These are phyloP conservation scores for Sapria himalayana DNA, from an alignment of 345 rosid genomes.

Conservation along the genomic window DNA sequence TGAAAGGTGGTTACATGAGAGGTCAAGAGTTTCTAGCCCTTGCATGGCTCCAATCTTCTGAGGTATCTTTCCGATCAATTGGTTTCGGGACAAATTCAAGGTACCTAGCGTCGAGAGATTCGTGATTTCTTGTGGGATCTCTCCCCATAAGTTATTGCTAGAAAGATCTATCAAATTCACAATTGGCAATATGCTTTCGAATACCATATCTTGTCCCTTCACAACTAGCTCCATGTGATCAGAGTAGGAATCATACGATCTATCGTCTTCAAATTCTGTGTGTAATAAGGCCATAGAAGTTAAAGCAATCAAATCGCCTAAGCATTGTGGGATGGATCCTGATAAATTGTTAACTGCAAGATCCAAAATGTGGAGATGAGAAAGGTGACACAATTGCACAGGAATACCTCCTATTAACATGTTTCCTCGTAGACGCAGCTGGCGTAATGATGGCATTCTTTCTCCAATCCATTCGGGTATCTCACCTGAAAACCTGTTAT, in stretches of 20 bases:
- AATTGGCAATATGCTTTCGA: not conserved
- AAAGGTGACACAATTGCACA: constrained; percentile 3
- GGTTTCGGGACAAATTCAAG: constrained; percentile 8
- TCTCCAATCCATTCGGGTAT: constrained; percentile 19
- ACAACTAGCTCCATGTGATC: constrained; percentile 2
- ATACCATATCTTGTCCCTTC: constrained; percentile 7
- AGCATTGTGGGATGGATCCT: constrained; percentile 7
- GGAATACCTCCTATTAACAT: constrained; percentile 7
- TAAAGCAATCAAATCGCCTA: constrained; percentile 4
- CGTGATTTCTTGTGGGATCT: constrained; percentile 3
- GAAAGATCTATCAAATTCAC: constrained; percentile 6
- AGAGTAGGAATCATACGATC: constrained; percentile 2
- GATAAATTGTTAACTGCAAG: constrained; percentile 6
- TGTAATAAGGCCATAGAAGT: too few species aligned
- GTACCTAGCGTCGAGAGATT: not conserved
- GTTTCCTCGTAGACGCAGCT: constrained; percentile 6
- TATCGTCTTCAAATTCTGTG: too few species aligned
- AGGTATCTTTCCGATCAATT: constrained; percentile 34
- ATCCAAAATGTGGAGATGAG: constrained; percentile 7
- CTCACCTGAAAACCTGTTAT: constrained; percentile 14
- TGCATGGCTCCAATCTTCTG: constrained; percentile 23
- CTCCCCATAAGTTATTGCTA: constrained; percentile 5
- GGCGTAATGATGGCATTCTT: not conserved
- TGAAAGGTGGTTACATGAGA: constrained; percentile 42
- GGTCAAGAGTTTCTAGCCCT: constrained; percentile 55